phyloP scores from a whole-genome alignment of 2,329 filamentous ascomycete species.

The Aspergillus phoenicis region DNA sequence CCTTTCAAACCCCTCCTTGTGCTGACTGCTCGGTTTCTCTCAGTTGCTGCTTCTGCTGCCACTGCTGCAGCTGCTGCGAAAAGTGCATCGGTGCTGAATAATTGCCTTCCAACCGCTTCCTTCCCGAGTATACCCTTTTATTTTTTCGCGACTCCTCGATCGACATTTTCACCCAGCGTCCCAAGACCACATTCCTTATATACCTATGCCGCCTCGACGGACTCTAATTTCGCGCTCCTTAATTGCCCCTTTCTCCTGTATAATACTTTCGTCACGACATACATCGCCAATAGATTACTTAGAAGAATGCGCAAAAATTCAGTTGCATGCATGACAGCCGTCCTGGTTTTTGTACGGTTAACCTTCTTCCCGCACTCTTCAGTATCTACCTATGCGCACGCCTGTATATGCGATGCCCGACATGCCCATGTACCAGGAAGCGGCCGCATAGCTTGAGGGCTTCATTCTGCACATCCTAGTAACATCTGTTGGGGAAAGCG shows the following conservation, averaged over 20 bases:
- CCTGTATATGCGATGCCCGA: too few species aligned
- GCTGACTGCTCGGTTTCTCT: not conserved
- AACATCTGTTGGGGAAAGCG: too few species aligned
- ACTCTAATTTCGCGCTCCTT: not conserved
- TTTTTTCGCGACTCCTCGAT: not conserved
- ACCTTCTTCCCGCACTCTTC: too few species aligned
- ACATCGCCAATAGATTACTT: slow-evolving; percentile 7
- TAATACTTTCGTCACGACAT: slow-evolving; percentile 10
- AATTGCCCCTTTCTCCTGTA: not conserved
- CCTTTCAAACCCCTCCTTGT: not conserved
- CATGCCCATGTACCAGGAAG: too few species aligned
- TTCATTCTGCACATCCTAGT: too few species aligned
- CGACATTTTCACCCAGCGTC: not conserved
- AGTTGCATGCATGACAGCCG: not conserved
- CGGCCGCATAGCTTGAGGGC: too few species aligned
- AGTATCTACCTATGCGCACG: too few species aligned
- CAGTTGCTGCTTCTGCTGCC: slow-evolving; percentile 10
- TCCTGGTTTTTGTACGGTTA: too few species aligned
- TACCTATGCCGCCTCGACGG: not conserved
- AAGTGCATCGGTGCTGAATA: not conserved
- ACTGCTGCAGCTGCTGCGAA: slow-evolving; percentile 7
- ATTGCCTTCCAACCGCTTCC: not conserved
- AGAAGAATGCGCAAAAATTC: not conserved
- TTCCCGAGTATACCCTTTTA: not conserved
- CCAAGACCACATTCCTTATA: not conserved